Base-by-base conservation (phyloP, 176 grass and related monocot species). In the Luzula sylvatica region DNA sequence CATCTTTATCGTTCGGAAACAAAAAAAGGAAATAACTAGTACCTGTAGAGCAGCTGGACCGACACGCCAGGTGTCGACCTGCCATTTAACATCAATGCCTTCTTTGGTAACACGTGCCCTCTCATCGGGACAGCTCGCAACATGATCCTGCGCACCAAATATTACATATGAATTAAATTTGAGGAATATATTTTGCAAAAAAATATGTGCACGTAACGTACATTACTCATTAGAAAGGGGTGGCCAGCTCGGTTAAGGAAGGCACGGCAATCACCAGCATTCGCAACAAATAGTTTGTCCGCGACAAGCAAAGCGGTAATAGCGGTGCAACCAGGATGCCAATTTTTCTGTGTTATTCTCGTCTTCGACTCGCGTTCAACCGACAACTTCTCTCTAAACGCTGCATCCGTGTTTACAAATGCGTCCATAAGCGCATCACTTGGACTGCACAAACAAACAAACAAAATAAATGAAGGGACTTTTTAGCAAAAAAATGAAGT, bases 21-120 rank as follows among this genome's bases (percentile, higher is more conserved):
- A 12, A 9, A 42, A 30, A 53, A 56, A 56, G 51, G 40, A 65
- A 55, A n/a, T n/a, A 43, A 23, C 52, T 26, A 50, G 46, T 15
- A 96, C 90, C 90, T 96, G 90, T 69, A 96, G 77, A 42, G 90
- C 84, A 82, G 84, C 90, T 59, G 90, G 54, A 67, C 90, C 90
- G 5, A 96, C 84, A 56, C 90, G 73, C 90, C 90, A 96, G 1
- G 90, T 89, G 67, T 96, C 90, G 52, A 86, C 70, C 76, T 86
- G 81, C 90, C 90, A 96, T 82, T 82, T 96, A 48, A 96, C 90
- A 71, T 86, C 77, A 53, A 75, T 65, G 43, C 90, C 90, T 68
- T 70, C 84, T 20, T 79, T 78, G 48, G 69, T 68, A 47, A 96
- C 65, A 29, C 90, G 84, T 45, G 53, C 64, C 78, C 90, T 96